Percentiles rank a stretch among this genome's conserved stretches.
phyloP scores from a whole-genome alignment of 768 basidiomycete genomes.

The Trametes cubensis region DNA sequence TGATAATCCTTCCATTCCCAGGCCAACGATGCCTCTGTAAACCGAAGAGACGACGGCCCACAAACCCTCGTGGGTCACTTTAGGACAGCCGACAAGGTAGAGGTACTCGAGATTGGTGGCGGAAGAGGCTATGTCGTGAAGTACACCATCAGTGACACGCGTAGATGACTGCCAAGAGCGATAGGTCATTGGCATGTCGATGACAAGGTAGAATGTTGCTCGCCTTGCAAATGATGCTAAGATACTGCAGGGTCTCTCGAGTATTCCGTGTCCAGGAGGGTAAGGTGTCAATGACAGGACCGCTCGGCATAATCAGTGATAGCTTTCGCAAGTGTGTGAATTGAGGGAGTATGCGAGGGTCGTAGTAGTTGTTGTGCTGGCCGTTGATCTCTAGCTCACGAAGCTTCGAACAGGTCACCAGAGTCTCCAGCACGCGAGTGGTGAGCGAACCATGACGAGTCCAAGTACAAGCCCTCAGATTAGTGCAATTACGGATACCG shows the following conservation, averaged over 20 bases:
- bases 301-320: conserved; percentile 76
- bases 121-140: conserved; percentile 52
- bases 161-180: conserved; percentile 51
- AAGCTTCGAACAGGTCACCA: conserved; percentile 47
- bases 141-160: conserved; percentile 57
- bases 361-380: conserved; percentile 53
- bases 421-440: conserved; percentile 56
- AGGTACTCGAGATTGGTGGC: conserved; percentile 58
- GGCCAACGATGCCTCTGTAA: conserved; percentile 47
- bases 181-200: not conserved
- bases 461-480: conserved; percentile 70
- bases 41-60: conserved; percentile 51
- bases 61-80: conserved; percentile 65
- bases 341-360: conserved; percentile 50
- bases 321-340: conserved; percentile 60
- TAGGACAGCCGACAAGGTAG: conserved; percentile 67
- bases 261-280: conserved; percentile 52
- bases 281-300: conserved; percentile 51
- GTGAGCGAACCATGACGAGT: conserved; percentile 77
- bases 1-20: conserved; percentile 68
- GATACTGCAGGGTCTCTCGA: conserved; percentile 49
- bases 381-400: conserved; percentile 75
- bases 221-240: conserved; percentile 76
- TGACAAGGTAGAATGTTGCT: conserved; percentile 7
- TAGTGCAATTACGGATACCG: conserved; percentile 63